phyloP scores from a whole-genome alignment of 305 asterid genomes.

The Fraxinus angustifolia region DNA sequence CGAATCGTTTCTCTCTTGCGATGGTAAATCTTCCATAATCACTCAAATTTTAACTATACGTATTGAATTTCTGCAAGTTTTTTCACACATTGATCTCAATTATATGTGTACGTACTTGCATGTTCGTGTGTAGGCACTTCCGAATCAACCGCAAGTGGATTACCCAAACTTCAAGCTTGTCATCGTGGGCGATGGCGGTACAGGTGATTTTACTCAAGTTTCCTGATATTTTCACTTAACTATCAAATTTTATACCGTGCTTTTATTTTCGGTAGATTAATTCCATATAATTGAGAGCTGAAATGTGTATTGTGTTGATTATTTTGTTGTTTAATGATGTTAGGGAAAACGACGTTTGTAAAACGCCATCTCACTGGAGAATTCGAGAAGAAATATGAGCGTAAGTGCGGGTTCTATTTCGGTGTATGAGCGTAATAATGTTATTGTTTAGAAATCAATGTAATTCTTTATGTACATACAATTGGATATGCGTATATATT shows the following conservation, averaged over 20 bases:
- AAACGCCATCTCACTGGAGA: background rate
- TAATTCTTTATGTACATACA: background rate
- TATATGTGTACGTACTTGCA: no score
- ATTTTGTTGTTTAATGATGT: background rate
- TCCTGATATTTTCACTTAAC: background rate
- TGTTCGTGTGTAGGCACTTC: background rate
- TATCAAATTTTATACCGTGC: background rate
- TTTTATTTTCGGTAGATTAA: background rate
- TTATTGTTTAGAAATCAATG: background rate
- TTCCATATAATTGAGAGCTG: background rate
- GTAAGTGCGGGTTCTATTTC: background rate
- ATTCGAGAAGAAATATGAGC: background rate
- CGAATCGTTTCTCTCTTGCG: background rate
- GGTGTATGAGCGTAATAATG: background rate
- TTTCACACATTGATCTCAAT: background rate
- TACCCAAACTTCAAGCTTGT: background rate
- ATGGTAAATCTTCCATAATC: background rate
- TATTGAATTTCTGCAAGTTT: background rate
- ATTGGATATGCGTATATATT: background rate
- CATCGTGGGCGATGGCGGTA: background rate
- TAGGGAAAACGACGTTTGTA: background rate
- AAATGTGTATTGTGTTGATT: background rate
- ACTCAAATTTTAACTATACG: background rate
- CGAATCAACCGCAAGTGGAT: background rate
- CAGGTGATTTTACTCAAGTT: background rate